A percentile compares a stretch with the other conserved stretches of the same genome.
Evolutionary conservation across 805 yeast species (phyloP).

Genomic region (Tetrapisispora nanseiensis): DNA sequence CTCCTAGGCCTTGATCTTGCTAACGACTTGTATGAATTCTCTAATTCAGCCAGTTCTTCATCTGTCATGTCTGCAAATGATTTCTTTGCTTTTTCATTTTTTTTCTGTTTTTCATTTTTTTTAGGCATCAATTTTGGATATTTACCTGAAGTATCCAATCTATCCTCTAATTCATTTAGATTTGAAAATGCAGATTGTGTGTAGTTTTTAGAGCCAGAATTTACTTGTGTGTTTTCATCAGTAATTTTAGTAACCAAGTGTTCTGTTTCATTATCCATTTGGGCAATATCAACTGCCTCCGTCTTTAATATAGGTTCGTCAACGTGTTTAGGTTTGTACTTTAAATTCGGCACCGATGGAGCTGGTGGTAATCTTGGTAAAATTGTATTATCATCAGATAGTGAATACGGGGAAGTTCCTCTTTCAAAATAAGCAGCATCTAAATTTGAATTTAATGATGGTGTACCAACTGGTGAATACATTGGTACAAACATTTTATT

Average conservation of each 20-base stretch:
- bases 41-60: conserved; percentile 25
- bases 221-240: conserved; percentile 21
- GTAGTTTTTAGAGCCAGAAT: conserved; percentile 26
- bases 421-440: conserved; percentile 1
- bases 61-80: conserved; percentile 28
- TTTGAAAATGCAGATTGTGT: conserved; percentile 28
- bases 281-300: conserved; percentile 18
- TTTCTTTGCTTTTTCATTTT: conserved; percentile 11
- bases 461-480: not conserved
- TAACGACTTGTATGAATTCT: conserved; percentile 19
- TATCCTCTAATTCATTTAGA: conserved; percentile 29
- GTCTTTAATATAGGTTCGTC: conserved; percentile 12
- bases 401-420: conserved; percentile 9
- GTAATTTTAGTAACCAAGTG: conserved; percentile 16
- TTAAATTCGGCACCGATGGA: conserved; percentile 15
- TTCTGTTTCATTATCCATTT: conserved; percentile 14
- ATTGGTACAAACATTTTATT: conserved; percentile 1
- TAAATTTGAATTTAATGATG: not conserved
- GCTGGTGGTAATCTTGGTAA: conserved; percentile 21
- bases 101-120: not conserved
- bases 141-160: conserved; percentile 6
- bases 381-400: not conserved
- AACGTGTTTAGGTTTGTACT: conserved; percentile 5
- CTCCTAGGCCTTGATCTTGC: conserved; percentile 18
- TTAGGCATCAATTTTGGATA: not conserved